Evolutionary conservation across 495 filamentous ascomycete species (phyloP), one percentile per base, ranked within the genome.

Genomic region (Xylaria castorea): DNA sequence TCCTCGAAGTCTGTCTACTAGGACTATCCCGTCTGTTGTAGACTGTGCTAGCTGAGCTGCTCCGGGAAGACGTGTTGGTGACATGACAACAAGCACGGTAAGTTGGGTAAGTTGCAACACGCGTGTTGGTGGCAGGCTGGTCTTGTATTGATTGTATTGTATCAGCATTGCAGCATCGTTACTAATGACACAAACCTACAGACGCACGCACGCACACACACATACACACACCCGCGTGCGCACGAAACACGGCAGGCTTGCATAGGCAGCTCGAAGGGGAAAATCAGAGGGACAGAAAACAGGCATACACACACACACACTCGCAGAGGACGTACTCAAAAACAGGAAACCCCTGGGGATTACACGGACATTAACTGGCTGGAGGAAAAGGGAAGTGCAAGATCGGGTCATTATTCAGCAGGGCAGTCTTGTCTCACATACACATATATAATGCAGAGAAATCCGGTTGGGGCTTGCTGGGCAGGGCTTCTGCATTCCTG

Each of bases 81-180:
- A 66, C 70, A 71, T 71, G 70, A 58, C 25, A 60, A 61, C 57
- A 71, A 62, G 44, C 55, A 62, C 9, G 20, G 36, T n/a, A n/a
- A n/a, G n/a, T 1, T 14, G 9, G 11, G 46, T 11, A 64, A 60
- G 32, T 46, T 51, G 40, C 53, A 60, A 48, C 11, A 32, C 57
- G 55, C 42, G 55, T 63, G 53, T 62, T 70, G 68, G 68, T 63
- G 68, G 51, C 34, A 22, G 66, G 66, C 8, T 67, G 48, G 44
- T 36, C 66, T 51, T 51, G 53, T 46, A 48, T 70, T 70, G 67
- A 50, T 50, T 50, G 51, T 44, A 32, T 70, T 70, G 67, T 70
- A 70, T 70, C 53, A 70, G 55, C 67, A 70, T 70, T 62, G 67
- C 55, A 50, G 42, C 67, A 70, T 70, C 30, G 67, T 70, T 70